Conservation (phyloP, 306 rosid genomes). For the Purshia tridentata region DNA sequence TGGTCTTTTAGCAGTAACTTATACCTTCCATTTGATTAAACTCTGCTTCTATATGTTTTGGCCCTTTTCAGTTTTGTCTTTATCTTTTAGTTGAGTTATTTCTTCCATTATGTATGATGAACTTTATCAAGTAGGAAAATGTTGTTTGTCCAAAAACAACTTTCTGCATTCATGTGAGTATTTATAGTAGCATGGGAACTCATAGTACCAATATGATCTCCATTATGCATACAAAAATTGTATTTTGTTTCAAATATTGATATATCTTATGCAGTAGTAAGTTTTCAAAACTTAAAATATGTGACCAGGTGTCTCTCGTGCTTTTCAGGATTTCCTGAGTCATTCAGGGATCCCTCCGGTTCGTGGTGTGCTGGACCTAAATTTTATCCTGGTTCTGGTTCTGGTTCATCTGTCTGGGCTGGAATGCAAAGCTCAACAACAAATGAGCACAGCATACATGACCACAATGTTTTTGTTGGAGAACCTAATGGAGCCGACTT, state of each 20-base stretch:
- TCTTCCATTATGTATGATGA: background rate
- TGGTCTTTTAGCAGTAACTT: background rate
- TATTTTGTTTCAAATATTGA: background rate
- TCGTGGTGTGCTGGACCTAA: slow-evolving; percentile 33
- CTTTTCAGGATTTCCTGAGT: slow-evolving; percentile 46
- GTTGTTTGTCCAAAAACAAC: too few species aligned
- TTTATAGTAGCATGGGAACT: too few species aligned
- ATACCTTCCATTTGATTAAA: background rate
- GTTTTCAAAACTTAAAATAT: slow-evolving; percentile 4
- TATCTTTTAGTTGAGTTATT: background rate
- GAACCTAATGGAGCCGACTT: slow-evolving; percentile 35
- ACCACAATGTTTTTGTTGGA: slow-evolving; percentile 31
- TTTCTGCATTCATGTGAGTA: too few species aligned
- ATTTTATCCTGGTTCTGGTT: slow-evolving; percentile 35
- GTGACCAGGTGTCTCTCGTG: slow-evolving; percentile 14
- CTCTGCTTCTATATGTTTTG: background rate
- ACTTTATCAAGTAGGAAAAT: background rate
- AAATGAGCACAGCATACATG: slow-evolving; percentile 24
- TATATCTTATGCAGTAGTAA: slow-evolving; percentile 6
- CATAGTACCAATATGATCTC: too few species aligned
- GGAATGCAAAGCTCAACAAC: slow-evolving; percentile 34
- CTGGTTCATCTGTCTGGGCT: slow-evolving; percentile 41
- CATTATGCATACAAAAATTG: background rate
- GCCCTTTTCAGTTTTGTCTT: background rate
- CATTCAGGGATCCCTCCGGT: slow-evolving; percentile 31